These are phyloP conservation scores for Arachnomyces sp. DNA, from an alignment of 2,329 filamentous ascomycete species.

Conservation along the genomic window DNA sequence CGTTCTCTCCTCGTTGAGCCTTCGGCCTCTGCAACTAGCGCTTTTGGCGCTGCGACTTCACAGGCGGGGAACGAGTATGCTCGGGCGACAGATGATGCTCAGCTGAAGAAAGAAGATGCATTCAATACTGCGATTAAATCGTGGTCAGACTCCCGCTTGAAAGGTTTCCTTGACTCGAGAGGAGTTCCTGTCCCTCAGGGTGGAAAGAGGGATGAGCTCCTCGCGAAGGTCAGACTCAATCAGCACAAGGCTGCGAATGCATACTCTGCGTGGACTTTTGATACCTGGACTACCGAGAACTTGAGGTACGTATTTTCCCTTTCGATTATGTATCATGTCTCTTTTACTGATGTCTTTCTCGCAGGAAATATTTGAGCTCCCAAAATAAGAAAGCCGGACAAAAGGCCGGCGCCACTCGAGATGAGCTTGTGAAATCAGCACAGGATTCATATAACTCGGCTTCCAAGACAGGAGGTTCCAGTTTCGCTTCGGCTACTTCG, in stretches of 20 bases:
- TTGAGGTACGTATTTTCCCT: conserved; percentile 45
- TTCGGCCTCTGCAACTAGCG: conserved; percentile 33
- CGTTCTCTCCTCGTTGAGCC: conserved; percentile 46
- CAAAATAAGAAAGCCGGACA: conserved; percentile 50
- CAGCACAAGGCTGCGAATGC: conserved; percentile 61
- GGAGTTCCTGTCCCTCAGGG: conserved; percentile 67
- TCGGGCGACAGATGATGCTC: conserved; percentile 63
- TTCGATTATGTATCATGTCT: conserved; percentile 43
- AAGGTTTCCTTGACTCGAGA: conserved; percentile 69
- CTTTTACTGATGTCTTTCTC: conserved; percentile 41
- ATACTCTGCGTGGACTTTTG: conserved; percentile 70
- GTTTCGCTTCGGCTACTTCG: conserved; percentile 60
- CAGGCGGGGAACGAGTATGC: conserved; percentile 70
- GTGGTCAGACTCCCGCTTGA: conserved; percentile 72
- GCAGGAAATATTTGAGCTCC: conserved; percentile 42
- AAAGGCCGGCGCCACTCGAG: conserved; percentile 59
- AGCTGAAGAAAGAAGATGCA: conserved; percentile 55
- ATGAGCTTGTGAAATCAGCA: conserved; percentile 60
- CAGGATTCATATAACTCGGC: conserved; percentile 41
- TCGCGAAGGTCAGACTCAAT: conserved; percentile 66
- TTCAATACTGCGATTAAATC: conserved; percentile 56
- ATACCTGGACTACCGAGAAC: conserved; percentile 66
- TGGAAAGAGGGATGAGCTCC: conserved; percentile 64
- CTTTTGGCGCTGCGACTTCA: conserved; percentile 63
- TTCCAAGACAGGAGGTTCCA: conserved; percentile 39